Conservation (phyloP, 2,329 filamentous ascomycete genomes). For the Neonectria ditissima region DNA sequence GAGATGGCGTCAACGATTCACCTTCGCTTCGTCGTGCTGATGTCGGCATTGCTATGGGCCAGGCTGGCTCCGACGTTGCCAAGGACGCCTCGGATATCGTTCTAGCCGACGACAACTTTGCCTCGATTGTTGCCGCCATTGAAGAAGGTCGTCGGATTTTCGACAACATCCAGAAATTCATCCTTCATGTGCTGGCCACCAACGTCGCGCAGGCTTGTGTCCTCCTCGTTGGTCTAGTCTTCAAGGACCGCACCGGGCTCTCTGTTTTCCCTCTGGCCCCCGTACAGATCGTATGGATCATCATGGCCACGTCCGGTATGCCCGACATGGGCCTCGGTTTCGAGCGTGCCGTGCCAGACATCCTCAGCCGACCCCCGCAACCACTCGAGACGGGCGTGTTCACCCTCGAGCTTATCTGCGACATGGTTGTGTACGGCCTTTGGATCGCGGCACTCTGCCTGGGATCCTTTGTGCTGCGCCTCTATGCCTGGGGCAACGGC, state of each 20-base stretch:
- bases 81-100: constrained; percentile 76
- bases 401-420: constrained; percentile 72
- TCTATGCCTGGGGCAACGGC: constrained; percentile 73
- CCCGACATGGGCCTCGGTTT: constrained; percentile 84
- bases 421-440: constrained; percentile 76
- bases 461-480: constrained; percentile 70
- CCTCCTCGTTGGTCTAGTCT: constrained; percentile 76
- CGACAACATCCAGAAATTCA: constrained; percentile 82
- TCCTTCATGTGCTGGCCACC: constrained; percentile 75
- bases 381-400: constrained; percentile 72
- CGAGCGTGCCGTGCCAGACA: constrained; percentile 76
- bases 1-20: constrained; percentile 80
- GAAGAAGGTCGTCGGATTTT: constrained; percentile 79
- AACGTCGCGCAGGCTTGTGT: constrained; percentile 79
- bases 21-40: constrained; percentile 77
- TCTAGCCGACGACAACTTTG: constrained; percentile 80
- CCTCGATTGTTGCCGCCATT: constrained; percentile 76
- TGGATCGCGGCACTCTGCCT: constrained; percentile 76
- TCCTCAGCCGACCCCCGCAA: constrained; percentile 76
- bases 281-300: constrained; percentile 85
- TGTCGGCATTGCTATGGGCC: constrained; percentile 77
- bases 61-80: constrained; percentile 72
- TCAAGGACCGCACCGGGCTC: constrained; percentile 73
- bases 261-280: constrained; percentile 81
- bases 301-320: constrained; percentile 81